phyloP scores from a whole-genome alignment of 805 yeast species.

The Pichia membranifaciens region DNA sequence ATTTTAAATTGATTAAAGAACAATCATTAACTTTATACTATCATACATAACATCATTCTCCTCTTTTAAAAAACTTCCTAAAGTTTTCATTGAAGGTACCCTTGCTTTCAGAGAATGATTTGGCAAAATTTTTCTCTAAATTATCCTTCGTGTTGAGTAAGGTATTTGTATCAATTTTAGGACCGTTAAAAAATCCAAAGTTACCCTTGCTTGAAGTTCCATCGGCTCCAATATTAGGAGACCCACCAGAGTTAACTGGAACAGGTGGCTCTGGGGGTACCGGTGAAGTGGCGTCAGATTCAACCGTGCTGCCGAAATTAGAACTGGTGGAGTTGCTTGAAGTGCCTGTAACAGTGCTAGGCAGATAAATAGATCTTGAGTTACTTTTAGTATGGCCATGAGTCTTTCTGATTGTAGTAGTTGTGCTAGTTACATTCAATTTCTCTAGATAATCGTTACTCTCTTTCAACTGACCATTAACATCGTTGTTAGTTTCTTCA shows the following conservation, averaged over 20 bases:
- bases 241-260: slow-evolving; percentile 2
- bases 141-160: slow-evolving; percentile 37
- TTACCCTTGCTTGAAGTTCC: slow-evolving; percentile 6
- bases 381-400: slow-evolving; percentile 10
- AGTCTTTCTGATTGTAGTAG: background rate
- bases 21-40: background rate
- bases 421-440: slow-evolving; percentile 15
- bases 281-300: slow-evolving; percentile 11
- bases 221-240: background rate
- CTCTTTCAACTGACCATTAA: slow-evolving; percentile 26
- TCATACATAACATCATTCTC: slow-evolving; percentile 3
- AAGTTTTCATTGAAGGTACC: slow-evolving; percentile 66
- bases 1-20: background rate
- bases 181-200: slow-evolving; percentile 18
- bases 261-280: slow-evolving; percentile 12
- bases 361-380: slow-evolving; percentile 15
- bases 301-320: background rate
- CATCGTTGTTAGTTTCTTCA: slow-evolving; percentile 20
- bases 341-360: slow-evolving; percentile 8
- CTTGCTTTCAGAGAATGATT: slow-evolving; percentile 46
- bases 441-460: slow-evolving; percentile 25
- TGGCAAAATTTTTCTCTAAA: slow-evolving; percentile 39
- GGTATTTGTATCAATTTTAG: slow-evolving; percentile 27
- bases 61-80: slow-evolving; percentile 49
- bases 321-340: background rate